A percentile compares a stretch with the other conserved stretches of the same genome.
These are phyloP conservation scores for Scytalidium lignicola DNA, from an alignment of 2,329 filamentous ascomycete genomes.

Conservation along the genomic window DNA sequence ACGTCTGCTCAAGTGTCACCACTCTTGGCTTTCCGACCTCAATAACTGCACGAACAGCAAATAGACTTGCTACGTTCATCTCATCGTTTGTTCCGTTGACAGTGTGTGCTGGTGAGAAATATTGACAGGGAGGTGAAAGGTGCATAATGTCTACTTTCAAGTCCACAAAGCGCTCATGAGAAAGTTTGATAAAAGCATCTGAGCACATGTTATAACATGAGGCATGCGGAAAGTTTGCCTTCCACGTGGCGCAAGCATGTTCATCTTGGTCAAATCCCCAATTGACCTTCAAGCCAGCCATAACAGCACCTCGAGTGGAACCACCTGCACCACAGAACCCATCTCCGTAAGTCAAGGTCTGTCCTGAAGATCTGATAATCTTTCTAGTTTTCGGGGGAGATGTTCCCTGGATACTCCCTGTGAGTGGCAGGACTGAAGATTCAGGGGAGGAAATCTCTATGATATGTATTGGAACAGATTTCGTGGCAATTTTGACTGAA, in stretches of 20 bases:
- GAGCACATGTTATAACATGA: slow-evolving; percentile 45
- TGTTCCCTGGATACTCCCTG: slow-evolving; percentile 19
- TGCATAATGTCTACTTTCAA: slow-evolving; percentile 64
- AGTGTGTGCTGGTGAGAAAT: slow-evolving; percentile 69
- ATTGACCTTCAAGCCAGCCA: slow-evolving; percentile 51
- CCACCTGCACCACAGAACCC: slow-evolving; percentile 70
- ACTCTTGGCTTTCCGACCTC: slow-evolving; percentile 57
- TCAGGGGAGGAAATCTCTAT: slow-evolving; percentile 14
- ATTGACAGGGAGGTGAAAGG: slow-evolving; percentile 72
- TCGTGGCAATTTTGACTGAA: background rate
- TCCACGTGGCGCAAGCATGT: slow-evolving; percentile 18
- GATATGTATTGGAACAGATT: background rate
- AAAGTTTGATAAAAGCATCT: slow-evolving; percentile 31
- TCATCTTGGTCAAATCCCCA: slow-evolving; percentile 57
- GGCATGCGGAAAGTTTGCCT: slow-evolving; percentile 19
- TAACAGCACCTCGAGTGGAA: slow-evolving; percentile 56
- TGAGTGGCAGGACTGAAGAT: slow-evolving; percentile 9
- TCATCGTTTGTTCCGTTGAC: slow-evolving; percentile 54
- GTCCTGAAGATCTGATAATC: slow-evolving; percentile 23
- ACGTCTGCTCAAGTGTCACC: slow-evolving; percentile 75
- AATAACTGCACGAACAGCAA: slow-evolving; percentile 50
- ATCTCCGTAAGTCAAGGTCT: slow-evolving; percentile 64
- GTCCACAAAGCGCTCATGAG: slow-evolving; percentile 7
- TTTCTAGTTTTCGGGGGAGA: slow-evolving; percentile 1
- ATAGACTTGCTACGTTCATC: slow-evolving; percentile 57